Conservation (phyloP, 768 basidiomycete species). For the Suillus hirtellus region DNA sequence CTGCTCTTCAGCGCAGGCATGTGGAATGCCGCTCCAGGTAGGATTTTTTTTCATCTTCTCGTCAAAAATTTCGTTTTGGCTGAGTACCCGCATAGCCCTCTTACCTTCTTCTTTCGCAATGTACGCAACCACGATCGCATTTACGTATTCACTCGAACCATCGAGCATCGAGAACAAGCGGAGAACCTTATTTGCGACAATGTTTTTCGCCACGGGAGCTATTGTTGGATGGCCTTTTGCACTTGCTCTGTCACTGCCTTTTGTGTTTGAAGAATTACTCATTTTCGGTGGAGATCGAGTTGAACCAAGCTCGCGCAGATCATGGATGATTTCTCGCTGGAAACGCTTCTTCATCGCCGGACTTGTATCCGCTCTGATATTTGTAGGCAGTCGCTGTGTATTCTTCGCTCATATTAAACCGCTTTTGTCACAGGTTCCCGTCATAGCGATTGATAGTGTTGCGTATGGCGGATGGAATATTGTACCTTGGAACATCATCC, state of each 20-base stretch:
- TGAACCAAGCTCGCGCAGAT: conserved; percentile 38
- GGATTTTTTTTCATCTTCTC: conserved; percentile 20
- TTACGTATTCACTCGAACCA: conserved; percentile 64
- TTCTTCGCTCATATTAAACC: not conserved
- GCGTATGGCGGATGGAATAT: conserved; percentile 80
- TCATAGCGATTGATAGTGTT: conserved; percentile 78
- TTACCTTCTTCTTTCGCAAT: conserved; percentile 95
- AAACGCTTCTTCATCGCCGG: conserved; percentile 55
- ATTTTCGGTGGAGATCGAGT: conserved; percentile 70
- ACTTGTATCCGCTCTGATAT: conserved; percentile 55
- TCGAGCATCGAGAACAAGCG: conserved; percentile 51
- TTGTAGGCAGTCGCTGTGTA: conserved; percentile 45
- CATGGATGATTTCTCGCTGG: conserved; percentile 68
- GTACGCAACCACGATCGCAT: conserved; percentile 83
- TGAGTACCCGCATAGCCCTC: conserved; percentile 59
- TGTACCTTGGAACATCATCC: conserved; percentile 91
- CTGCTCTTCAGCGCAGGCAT: conserved; percentile 86
- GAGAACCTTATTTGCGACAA: conserved; percentile 64
- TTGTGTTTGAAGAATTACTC: conserved; percentile 88
- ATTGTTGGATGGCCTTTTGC: conserved; percentile 97
- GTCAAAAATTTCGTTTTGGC: conserved; percentile 5
- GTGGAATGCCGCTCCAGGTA: conserved; percentile 90
- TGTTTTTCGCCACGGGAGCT: conserved; percentile 76
- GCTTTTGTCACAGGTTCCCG: conserved; percentile 64
- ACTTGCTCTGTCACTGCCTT: conserved; percentile 84